Percentiles rank a stretch among this genome's conserved stretches.
phyloP scores from a whole-genome alignment of 2,329 filamentous ascomycete genomes.

The Xylaria sp. region DNA sequence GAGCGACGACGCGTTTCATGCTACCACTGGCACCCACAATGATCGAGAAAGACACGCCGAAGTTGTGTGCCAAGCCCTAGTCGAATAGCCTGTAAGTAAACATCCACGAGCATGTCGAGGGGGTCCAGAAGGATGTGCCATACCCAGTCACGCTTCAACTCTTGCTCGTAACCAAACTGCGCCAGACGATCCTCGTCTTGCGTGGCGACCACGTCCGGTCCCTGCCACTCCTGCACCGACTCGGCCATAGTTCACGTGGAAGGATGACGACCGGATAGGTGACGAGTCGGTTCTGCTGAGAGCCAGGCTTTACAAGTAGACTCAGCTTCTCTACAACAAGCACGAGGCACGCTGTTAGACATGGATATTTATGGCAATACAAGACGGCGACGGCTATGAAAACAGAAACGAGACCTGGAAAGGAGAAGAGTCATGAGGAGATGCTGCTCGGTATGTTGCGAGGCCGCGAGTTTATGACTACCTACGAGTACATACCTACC shows the following conservation, averaged over 20 bases:
- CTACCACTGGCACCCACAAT: constrained; percentile 39
- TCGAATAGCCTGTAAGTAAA: not conserved
- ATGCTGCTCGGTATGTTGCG: not conserved
- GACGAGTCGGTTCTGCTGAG: not conserved
- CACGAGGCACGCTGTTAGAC: too few relatives aligned
- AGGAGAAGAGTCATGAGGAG: too few relatives aligned
- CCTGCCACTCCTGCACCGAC: constrained; percentile 23
- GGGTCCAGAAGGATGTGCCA: not conserved
- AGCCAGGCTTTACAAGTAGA: not conserved
- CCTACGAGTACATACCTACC: not conserved
- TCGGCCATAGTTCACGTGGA: constrained; percentile 12
- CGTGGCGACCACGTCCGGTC: constrained; percentile 26
- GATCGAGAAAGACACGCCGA: constrained; percentile 57
- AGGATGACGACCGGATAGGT: not conserved
- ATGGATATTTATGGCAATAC: too few relatives aligned
- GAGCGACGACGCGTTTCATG: not conserved
- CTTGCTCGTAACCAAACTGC: constrained; percentile 56
- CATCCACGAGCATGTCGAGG: not conserved
- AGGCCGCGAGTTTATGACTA: not conserved
- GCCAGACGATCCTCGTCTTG: constrained; percentile 49
- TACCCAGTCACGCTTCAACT: constrained; percentile 51
- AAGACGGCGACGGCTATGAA: too few relatives aligned
- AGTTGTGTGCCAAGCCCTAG: constrained; percentile 50
- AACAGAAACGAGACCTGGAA: too few relatives aligned
- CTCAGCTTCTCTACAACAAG: too few relatives aligned